These are phyloP conservation scores for Chalciporus sphaerocephalus DNA, from an alignment of 768 basidiomycete genomes.

Conservation along the genomic window DNA sequence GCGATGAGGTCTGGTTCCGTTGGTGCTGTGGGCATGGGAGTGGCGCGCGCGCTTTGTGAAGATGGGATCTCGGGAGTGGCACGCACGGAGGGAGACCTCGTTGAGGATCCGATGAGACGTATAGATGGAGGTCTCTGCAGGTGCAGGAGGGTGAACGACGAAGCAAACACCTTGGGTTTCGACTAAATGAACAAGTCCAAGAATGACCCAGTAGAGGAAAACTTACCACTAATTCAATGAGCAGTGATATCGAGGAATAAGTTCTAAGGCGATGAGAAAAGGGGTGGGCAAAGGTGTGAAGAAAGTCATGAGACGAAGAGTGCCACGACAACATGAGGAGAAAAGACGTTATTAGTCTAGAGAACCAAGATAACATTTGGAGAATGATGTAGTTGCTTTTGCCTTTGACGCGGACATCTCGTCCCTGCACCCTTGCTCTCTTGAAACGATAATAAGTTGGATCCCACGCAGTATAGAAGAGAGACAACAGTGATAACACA, in stretches of 20 bases:
- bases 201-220: neutral
- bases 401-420: constrained; percentile 63
- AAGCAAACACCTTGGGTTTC: constrained; percentile 42
- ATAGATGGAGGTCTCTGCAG: constrained; percentile 68
- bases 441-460: constrained; percentile 66
- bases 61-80: constrained; percentile 38
- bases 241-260: constrained; percentile 46
- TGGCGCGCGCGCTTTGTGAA: constrained; percentile 18
- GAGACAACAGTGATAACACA: constrained; percentile 48
- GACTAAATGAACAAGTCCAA: constrained; percentile 1
- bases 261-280: constrained; percentile 34
- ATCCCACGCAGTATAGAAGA: constrained; percentile 84
- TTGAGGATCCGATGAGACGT: constrained; percentile 60
- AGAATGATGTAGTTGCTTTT: constrained; percentile 55
- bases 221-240: constrained; percentile 57
- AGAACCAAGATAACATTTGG: constrained; percentile 58
- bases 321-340: constrained; percentile 42
- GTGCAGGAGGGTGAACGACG: constrained; percentile 53
- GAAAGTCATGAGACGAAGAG: constrained; percentile 37
- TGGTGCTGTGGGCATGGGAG: constrained; percentile 23
- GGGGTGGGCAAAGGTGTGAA: constrained; percentile 35
- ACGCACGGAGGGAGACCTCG: constrained; percentile 33
- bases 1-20: constrained; percentile 59
- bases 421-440: constrained; percentile 63
- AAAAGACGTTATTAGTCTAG: constrained; percentile 48